Evolutionary conservation across 257 asterid genomes (phyloP), one percentile per base, ranked within the genome.

Genomic region (Gentiana straminea): DNA sequence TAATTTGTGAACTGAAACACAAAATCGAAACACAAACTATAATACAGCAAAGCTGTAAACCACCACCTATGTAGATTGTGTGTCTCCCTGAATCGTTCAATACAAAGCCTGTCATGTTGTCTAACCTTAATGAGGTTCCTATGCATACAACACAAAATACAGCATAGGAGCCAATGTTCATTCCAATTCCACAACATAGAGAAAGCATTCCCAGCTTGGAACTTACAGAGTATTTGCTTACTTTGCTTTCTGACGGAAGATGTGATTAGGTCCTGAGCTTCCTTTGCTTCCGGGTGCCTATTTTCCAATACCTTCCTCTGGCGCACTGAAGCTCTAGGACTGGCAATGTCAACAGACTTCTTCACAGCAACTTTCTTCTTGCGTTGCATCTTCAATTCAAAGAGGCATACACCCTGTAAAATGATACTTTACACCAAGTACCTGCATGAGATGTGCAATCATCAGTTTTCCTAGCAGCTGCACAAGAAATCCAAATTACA

Each of bases 181-280:
- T 0, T 24, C 24, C 24, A 24, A 24, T 43, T n/a, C 12, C 2
- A 2, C 32, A 45, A 44, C 44, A 63, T 49, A 58, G 60, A 46
- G 35, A 55, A 24, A 36, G n/a, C 36, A 43, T 8, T 68, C 59
- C 58, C 61, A 54, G 34, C 60, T 1, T 55, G 34, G 59, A 33
- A 65, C 80, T 59, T 59, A 91, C 98, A 88, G 63, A 73, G 66
- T 81, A 83, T 85, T 67, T 81, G 84, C 86, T 92, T 92, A 79
- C 95, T 85, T 67, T 81, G 84, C 86, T 92, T 92, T 80, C 95
- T 80, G 43, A 74, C 83, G 57, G 98, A 87, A 55, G 98, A 84
- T n/a, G 97, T 74, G 52, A 92, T 87, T 43, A 92, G 66, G 68
- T 85, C 97, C 7, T 87, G 43, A 56, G 75, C 92, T 66, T 79